These are phyloP conservation scores for Logfia minima DNA, from an alignment of 129 eudicot species.

Conservation along the genomic window DNA sequence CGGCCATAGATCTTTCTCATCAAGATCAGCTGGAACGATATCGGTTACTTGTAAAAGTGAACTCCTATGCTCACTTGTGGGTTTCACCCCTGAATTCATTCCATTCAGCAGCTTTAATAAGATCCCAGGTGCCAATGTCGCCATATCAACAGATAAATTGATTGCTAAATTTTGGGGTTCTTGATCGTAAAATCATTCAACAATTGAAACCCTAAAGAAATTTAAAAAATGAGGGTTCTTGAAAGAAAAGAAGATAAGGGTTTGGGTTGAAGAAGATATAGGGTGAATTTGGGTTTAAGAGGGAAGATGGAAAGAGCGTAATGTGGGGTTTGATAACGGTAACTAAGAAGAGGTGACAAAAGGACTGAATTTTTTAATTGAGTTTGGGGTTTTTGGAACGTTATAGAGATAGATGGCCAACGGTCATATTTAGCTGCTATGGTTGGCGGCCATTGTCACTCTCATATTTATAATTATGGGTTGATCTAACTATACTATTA, in stretches of 20 bases:
- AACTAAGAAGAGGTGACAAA: constrained; percentile 27
- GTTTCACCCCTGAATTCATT: constrained; percentile 71
- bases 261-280: constrained; percentile 17
- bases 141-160: constrained; percentile 51
- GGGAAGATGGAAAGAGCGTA: constrained; percentile 25
- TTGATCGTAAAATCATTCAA: constrained; percentile 8
- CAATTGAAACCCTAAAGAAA: constrained; percentile 1
- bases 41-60: constrained; percentile 86
- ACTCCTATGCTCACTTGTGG: constrained; percentile 79
- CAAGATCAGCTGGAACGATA: constrained; percentile 94
- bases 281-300: constrained; percentile 29
- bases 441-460: neutral
- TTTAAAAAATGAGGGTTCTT: neutral
- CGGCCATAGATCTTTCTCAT: constrained; percentile 79
- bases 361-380: constrained; percentile 24
- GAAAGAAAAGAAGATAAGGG: neutral
- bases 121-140: constrained; percentile 82
- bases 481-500: too few relatives aligned
- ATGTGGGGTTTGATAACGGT: constrained; percentile 34
- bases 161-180: constrained; percentile 10
- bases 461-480: neutral
- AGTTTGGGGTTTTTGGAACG: constrained; percentile 19
- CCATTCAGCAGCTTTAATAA: constrained; percentile 77
- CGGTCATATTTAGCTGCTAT: constrained; percentile 34
- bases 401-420: constrained; percentile 25